Evolutionary conservation across 2,329 filamentous ascomycete species (phyloP).

Genomic region (Cordyceps pruinosa): DNA sequence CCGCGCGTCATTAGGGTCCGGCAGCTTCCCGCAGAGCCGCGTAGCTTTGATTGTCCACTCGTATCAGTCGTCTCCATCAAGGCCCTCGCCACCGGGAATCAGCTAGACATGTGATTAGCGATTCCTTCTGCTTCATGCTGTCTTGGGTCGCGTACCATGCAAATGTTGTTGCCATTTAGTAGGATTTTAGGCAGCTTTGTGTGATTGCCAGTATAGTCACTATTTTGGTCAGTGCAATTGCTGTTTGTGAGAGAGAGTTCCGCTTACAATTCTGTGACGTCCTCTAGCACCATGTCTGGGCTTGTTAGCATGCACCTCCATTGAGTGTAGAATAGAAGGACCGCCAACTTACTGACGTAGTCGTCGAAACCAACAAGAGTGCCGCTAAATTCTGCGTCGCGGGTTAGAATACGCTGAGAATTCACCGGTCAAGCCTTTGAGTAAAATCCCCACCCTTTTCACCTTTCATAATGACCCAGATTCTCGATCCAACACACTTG

Average conservation of each 20-base stretch:
- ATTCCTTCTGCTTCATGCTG: not conserved
- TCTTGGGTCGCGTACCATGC: slow-evolving; percentile 66
- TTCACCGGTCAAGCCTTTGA: not conserved
- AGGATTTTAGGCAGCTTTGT: slow-evolving; percentile 90
- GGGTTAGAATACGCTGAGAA: slow-evolving; percentile 14
- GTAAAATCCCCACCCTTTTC: slow-evolving; percentile 66
- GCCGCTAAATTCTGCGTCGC: slow-evolving; percentile 75
- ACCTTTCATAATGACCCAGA: slow-evolving; percentile 99
- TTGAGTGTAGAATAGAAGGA: not conserved
- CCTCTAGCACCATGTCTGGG: slow-evolving; percentile 93
- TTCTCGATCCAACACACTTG: slow-evolving; percentile 94
- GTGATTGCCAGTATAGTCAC: slow-evolving; percentile 84
- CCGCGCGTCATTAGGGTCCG: not conserved
- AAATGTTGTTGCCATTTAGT: slow-evolving; percentile 96
- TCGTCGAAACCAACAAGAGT: slow-evolving; percentile 95
- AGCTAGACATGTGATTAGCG: slow-evolving; percentile 41
- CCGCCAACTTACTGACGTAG: slow-evolving; percentile 90
- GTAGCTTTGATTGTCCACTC: slow-evolving; percentile 11
- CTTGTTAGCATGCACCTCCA: slow-evolving; percentile 16
- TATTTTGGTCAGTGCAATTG: slow-evolving; percentile 34
- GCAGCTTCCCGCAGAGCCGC: not conserved
- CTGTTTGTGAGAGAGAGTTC: not conserved
- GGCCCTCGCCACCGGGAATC: slow-evolving; percentile 72
- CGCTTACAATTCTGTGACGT: slow-evolving; percentile 87
- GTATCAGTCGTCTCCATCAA: slow-evolving; percentile 14